Evolutionary conservation across 73 alveolate species (phyloP), one percentile per base, ranked within the genome.

Genomic region (Paramecium pentaurelia): DNA sequence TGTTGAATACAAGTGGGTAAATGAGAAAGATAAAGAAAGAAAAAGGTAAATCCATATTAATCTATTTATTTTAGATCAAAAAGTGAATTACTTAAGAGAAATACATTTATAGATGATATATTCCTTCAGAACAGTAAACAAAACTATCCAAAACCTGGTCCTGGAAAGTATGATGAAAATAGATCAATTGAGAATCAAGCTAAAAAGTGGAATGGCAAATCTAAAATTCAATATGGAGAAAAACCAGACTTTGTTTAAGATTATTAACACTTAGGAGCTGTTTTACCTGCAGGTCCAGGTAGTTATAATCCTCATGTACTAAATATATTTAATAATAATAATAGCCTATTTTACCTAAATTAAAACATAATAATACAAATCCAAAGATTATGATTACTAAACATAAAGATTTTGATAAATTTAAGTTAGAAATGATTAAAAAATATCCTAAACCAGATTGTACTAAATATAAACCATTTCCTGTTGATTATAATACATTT

Each of bases 241-340:
- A 89, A 88, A 89, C 40, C 40, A 28, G 84, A 71, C 54, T 89
- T 71, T 59, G 36, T 89, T 16, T 54, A 68, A 71, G 94, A 89
- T n/a, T 89, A 71, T 51, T 58, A 89, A 71, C 75, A 71, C 77
- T 60, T 89, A 32, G 86, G 92, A 71, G 84, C 40, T 38, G 58
- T 49, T 45, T 49, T 71, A 25, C 92, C 94, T 3, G 34, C 70
- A n/a, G 94, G 94, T 40, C 92, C 94, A 27, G 94, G 94, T 25
- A 40, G 49, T 20, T 73, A 89, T 71, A 89, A 89, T 89, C 94
- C 94, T 14, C 80, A 83, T 60, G 77, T 45, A 71, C 12, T 54
- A 12, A 38, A 60, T 38, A 36, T 34, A 36, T 58, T 58, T 16
- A 22, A 22, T 25, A 60, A 28, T 51, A 54, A 49, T 40, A 11